A percentile compares a stretch with the other conserved stretches of the same genome.
These are phyloP conservation scores for Russula virescens DNA, from an alignment of 768 basidiomycete species.

Conservation along the genomic window DNA sequence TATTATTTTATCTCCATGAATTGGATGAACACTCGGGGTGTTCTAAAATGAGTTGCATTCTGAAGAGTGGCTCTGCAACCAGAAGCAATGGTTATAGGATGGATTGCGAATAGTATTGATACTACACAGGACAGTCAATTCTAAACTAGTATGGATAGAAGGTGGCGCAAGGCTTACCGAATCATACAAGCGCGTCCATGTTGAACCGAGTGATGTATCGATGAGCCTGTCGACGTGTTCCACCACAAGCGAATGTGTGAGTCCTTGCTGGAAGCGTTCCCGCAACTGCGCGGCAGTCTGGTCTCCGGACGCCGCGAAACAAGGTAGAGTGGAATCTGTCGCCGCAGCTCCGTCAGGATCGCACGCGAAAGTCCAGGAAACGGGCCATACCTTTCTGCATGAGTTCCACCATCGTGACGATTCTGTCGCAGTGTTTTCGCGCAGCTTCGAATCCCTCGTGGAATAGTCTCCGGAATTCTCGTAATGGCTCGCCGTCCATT, in stretches of 20 bases:
- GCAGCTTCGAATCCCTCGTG: constrained; percentile 91
- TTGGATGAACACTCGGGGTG: neutral
- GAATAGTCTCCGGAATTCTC: constrained; percentile 83
- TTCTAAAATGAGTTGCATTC: neutral
- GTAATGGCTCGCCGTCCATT: constrained; percentile 62
- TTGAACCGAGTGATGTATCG: constrained; percentile 83
- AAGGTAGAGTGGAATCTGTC: constrained; percentile 81
- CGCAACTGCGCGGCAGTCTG: constrained; percentile 84
- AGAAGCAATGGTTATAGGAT: constrained; percentile 47
- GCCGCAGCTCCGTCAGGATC: constrained; percentile 14
- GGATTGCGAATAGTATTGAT: constrained; percentile 91
- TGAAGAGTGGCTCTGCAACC: neutral
- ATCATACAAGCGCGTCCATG: constrained; percentile 95
- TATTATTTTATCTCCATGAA: constrained; percentile 6
- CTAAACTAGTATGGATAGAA: neutral
- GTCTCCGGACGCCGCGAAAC: constrained; percentile 86
- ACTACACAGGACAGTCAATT: constrained; percentile 40
- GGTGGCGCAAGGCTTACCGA: constrained; percentile 49
- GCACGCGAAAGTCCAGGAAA: neutral
- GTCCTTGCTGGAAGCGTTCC: constrained; percentile 88
- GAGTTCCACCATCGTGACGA: constrained; percentile 90
- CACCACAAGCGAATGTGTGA: constrained; percentile 78
- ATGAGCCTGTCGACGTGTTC: constrained; percentile 89
- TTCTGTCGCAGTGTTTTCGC: constrained; percentile 92
- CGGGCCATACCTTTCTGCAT: constrained; percentile 91